Conservation (phyloP, 73 alveolate genomes). For the Symbiodinium natans region DNA sequence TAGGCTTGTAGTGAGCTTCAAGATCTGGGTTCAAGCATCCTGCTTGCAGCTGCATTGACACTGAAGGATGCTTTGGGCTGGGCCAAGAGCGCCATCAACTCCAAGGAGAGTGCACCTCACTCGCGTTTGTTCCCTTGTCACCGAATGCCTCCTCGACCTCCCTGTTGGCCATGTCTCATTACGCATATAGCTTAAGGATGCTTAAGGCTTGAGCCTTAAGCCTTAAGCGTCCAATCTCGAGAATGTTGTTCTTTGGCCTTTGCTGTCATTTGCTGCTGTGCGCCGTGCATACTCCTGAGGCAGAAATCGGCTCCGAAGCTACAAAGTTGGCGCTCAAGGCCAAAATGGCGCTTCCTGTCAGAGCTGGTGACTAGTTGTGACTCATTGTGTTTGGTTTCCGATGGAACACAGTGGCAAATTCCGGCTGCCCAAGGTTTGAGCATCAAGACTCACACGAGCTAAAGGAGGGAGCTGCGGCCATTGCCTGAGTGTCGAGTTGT, state of each 20-base stretch:
- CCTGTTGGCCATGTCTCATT: no score
- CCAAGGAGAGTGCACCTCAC: neutral
- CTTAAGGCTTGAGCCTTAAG: no score
- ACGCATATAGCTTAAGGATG: no score
- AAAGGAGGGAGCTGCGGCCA: conserved; percentile 45
- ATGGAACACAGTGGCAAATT: neutral
- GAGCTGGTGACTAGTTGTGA: neutral
- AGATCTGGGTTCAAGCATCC: no score
- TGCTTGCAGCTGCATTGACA: no score
- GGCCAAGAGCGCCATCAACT: neutral
- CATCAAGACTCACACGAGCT: conserved; percentile 64
- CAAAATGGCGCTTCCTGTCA: conserved; percentile 41
- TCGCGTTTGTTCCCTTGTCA: no score
- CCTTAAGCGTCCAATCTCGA: no score
- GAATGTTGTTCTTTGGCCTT: no score
- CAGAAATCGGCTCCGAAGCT: conserved; percentile 35
- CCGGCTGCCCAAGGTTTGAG: conserved; percentile 41
- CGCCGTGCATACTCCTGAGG: neutral
- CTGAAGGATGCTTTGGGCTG: neutral
- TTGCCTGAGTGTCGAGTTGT: neutral
- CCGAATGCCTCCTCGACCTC: no score
- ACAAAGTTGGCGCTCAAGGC: conserved; percentile 49
- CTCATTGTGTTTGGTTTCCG: neutral
- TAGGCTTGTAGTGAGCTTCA: no score
- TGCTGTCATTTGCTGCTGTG: neutral